Evolutionary conservation across 352 stramenopile genomes (phyloP).

Genomic region (Blastocystis sp.): DNA sequence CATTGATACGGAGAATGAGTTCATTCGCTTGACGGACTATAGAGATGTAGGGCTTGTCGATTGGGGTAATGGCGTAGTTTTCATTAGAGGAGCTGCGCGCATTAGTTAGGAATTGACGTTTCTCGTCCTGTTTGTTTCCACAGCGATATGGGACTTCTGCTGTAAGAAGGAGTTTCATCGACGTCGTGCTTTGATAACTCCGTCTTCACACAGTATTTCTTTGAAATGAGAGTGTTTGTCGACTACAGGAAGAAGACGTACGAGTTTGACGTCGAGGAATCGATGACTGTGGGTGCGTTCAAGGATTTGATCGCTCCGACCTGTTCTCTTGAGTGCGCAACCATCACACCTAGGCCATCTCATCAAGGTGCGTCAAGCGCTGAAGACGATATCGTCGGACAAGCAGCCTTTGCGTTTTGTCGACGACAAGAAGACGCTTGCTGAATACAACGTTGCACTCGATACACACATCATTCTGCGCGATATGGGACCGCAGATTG

Average conservation of each 20-base stretch:
- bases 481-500: constrained; percentile 85
- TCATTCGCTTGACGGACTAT: neutral
- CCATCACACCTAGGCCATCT: constrained; percentile 9
- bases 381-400: constrained; percentile 44
- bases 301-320: constrained; percentile 4
- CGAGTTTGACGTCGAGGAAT: constrained; percentile 66
- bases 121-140: neutral
- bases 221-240: constrained; percentile 68
- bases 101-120: neutral
- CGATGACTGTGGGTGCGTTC: constrained; percentile 28
- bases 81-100: neutral
- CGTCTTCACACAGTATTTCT: neutral
- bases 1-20: no score
- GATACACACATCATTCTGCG: constrained; percentile 77
- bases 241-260: constrained; percentile 58
- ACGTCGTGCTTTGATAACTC: constrained; percentile 45
- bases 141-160: neutral
- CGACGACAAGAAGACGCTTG: constrained; percentile 46
- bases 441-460: constrained; percentile 42
- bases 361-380: constrained; percentile 35
- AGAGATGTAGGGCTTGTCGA: neutral
- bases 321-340: neutral
- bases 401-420: constrained; percentile 54
- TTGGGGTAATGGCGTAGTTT: neutral
- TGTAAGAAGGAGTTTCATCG: constrained; percentile 63